Evolutionary conservation across 805 yeast species (phyloP), one percentile per base, ranked within the genome.

Genomic region (Priceomyces medius): DNA sequence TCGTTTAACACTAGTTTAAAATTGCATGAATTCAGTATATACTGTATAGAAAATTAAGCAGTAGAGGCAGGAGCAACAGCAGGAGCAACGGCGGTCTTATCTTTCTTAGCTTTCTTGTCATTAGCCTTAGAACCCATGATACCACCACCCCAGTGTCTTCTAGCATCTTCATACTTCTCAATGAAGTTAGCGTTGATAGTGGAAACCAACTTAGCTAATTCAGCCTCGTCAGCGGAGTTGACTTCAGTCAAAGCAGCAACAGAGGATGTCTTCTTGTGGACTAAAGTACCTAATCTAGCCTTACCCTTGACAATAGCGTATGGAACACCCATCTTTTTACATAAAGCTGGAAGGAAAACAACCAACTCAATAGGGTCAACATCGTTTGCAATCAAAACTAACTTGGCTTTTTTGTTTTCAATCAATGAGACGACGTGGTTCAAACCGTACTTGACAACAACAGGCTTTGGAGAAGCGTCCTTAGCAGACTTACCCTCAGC

Each of bases 71-170:
- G 29, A 26, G 29, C 29, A 12, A 5, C 14, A 26, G 10, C 29
- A 12, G 29, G 29, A 26, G 14, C 74, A 33, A 59, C 68, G 58
- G 75, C 56, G 59, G 76, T 74, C 74, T 76, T 81, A 55, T 81
- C 83, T 66, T 72, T 82, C 83, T 86, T 88, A 61, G 80, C 90
- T 53, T 72, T 68, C 79, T 85, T 88, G 66, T 83, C 93, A 64
- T 79, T 80, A 65, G 97, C 88, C 81, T 91, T 93, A 61, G 85
- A 77, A 74, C 98, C 97, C 81, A 93, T 78, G 74, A 88, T 68
- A 81, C 99, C 99, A 81, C 99, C 99, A 81, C 98, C 98, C 99
- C 99, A 91, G 85, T 88, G 96, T 79, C 88, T 89, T 83, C 95
- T 91, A 69, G 80, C 66, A 61, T 93, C 97, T 67, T 91, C 97